Evolutionary conservation across 495 filamentous ascomycete species (phyloP).

Genomic region (Friedmanniomyces simplex): DNA sequence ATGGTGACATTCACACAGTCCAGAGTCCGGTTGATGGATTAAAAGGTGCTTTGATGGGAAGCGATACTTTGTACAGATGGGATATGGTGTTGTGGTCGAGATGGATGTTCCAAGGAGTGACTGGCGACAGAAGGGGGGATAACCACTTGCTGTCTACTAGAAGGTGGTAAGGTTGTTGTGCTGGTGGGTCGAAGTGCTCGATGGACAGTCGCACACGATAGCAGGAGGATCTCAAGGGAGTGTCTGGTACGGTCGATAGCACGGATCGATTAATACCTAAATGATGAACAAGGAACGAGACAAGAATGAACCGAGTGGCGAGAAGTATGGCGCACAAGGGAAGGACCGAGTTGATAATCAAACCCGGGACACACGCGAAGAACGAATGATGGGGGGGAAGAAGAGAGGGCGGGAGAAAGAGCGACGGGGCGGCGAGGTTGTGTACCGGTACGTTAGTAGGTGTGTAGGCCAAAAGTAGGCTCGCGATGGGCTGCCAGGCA

Average conservation of each 20-base stretch:
- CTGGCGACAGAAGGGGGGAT: conserved; percentile 8
- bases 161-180: not conserved
- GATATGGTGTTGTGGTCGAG: not conserved
- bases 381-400: conserved; percentile 5
- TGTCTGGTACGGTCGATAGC: conserved; percentile 17
- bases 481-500: conserved; percentile 14
- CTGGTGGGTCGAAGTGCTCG: not conserved
- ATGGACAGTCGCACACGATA: conserved; percentile 14
- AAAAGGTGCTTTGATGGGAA: not conserved
- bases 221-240: conserved; percentile 13
- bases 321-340: conserved; percentile 10
- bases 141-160: conserved; percentile 5
- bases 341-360: conserved; percentile 17
- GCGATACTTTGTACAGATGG: not conserved
- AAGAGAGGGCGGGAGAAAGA: conserved; percentile 19
- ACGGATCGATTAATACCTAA: conserved; percentile 15
- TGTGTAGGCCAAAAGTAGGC: conserved; percentile 4
- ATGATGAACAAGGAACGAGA: conserved; percentile 10
- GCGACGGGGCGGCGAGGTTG: not conserved
- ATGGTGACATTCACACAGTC: not conserved
- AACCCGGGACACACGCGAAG: conserved; percentile 9
- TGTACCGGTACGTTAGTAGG: too few species aligned
- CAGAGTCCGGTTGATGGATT: not conserved
- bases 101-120: conserved; percentile 14
- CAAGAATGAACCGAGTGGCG: too few species aligned